A percentile compares a stretch with the other conserved stretches of the same genome.
Conservation (phyloP, 148 eudicot species). For the Rhododendron vialii region DNA sequence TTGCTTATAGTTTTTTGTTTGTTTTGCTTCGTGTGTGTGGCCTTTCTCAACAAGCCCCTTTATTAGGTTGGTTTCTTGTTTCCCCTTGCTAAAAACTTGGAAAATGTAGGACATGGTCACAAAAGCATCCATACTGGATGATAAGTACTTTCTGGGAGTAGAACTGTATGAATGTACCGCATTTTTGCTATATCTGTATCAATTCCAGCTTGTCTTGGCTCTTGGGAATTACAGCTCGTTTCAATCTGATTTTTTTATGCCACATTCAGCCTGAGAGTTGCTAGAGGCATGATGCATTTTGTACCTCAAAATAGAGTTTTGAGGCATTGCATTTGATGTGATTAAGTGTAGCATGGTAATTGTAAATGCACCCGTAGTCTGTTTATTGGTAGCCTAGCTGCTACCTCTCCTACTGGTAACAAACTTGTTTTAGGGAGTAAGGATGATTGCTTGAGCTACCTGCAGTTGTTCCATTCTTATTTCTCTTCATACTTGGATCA, state of each 20-base stretch:
- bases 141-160: neutral
- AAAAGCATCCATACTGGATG: neutral
- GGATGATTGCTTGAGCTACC: neutral
- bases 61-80: neutral
- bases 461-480: neutral
- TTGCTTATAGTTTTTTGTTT: neutral
- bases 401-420: neutral
- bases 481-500: neutral
- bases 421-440: neutral
- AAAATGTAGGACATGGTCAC: neutral
- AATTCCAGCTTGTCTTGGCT: neutral
- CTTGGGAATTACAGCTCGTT: neutral
- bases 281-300: neutral
- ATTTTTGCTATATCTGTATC: neutral
- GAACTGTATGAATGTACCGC: neutral
- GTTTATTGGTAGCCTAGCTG: constrained; percentile 5
- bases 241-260: neutral
- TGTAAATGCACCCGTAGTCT: neutral
- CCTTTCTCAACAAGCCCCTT: neutral
- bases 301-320: neutral
- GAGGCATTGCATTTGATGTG: neutral
- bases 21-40: neutral
- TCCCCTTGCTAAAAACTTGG: neutral
- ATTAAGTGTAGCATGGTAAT: neutral
- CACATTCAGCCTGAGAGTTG: neutral